phyloP scores from a whole-genome alignment of 352 stramenopile species.

The Ophiocytium majus region DNA sequence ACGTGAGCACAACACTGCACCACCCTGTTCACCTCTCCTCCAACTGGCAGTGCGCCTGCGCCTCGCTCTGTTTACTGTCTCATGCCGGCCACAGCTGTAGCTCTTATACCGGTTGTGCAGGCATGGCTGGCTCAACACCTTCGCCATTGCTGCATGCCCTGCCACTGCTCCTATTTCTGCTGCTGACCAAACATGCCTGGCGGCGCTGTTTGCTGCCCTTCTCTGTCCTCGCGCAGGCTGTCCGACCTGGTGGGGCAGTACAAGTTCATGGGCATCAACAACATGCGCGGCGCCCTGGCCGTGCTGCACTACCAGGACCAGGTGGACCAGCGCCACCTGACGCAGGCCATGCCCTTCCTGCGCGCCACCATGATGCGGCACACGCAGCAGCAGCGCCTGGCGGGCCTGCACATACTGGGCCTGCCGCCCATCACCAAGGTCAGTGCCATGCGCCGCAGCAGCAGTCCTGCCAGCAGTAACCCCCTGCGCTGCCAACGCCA shows the following conservation, averaged over 20 bases:
- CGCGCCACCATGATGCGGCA: conserved; percentile 29
- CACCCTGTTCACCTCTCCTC: too few species aligned
- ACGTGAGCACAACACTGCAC: conserved; percentile 23
- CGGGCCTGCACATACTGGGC: conserved; percentile 27
- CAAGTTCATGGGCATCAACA: neutral
- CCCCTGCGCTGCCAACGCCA: neutral
- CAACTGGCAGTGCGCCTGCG: neutral
- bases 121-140: too few species aligned
- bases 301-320: neutral
- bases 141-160: too few species aligned
- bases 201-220: too few species aligned
- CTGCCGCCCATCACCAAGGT: conserved; percentile 26
- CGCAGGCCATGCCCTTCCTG: conserved; percentile 23
- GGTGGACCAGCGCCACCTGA: neutral
- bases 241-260: neutral
- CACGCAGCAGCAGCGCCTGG: conserved; percentile 30
- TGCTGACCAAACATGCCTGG: too few species aligned
- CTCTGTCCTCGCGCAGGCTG: neutral
- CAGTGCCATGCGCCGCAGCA: neutral
- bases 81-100: too few species aligned
- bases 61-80: too few species aligned
- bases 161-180: too few species aligned
- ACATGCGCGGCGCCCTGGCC: neutral
- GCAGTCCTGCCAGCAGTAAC: neutral
- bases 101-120: too few species aligned